Conservation (phyloP, 768 basidiomycete genomes). For the Rhizopogon rudus region DNA sequence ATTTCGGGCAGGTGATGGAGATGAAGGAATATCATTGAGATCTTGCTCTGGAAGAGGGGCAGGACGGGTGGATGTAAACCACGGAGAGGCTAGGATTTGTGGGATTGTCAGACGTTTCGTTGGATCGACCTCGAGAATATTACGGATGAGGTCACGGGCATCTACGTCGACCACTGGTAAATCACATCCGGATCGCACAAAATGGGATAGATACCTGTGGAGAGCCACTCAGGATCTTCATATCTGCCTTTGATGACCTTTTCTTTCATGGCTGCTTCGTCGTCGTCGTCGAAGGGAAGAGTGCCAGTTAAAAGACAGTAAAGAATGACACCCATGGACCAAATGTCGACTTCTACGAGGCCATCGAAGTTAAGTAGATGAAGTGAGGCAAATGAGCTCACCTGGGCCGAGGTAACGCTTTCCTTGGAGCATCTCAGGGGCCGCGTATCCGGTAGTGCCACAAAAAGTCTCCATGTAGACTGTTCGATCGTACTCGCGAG, state of each 20-base stretch:
- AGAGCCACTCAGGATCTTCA: constrained; percentile 91
- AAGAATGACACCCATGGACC: constrained; percentile 91
- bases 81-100: constrained; percentile 79
- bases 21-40: constrained; percentile 21
- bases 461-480: constrained; percentile 88
- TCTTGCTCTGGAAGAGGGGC: constrained; percentile 2
- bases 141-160: constrained; percentile 76
- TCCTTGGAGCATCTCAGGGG: constrained; percentile 88
- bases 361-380: background rate
- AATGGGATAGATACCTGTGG: constrained; percentile 51
- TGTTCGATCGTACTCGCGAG: constrained; percentile 81
- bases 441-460: constrained; percentile 91
- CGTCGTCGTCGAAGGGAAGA: constrained; percentile 87
- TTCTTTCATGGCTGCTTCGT: constrained; percentile 75
- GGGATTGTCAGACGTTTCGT: constrained; percentile 72
- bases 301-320: constrained; percentile 88
- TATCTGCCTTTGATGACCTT: constrained; percentile 84
- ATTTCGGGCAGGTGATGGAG: constrained; percentile 27
- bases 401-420: constrained; percentile 90
- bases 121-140: constrained; percentile 75
- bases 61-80: constrained; percentile 56
- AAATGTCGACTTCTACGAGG: constrained; percentile 81
- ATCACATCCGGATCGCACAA: constrained; percentile 1
- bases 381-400: constrained; percentile 27
- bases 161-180: constrained; percentile 40